Evolutionary conservation across 177 flowering plant genomes (phyloP), one percentile per base, ranked within the genome.

Genomic region (Vitis hybrid): DNA sequence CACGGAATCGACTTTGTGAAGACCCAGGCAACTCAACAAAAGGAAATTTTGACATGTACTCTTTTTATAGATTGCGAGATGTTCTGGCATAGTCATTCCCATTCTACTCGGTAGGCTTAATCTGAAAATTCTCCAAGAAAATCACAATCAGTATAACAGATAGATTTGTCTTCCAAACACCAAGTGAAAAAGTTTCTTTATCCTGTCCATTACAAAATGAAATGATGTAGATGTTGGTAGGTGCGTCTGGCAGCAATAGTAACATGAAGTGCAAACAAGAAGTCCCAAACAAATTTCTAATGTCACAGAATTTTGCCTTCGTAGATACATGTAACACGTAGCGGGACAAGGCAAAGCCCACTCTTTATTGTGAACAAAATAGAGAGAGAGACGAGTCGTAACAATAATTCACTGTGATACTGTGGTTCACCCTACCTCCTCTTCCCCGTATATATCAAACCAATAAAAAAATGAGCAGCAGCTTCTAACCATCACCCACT

Each of bases 311-410:
- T 19, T 67, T 50, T 49, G 69, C 67, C 67, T 67, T 16, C 46
- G 27, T 32, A 60, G 73, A 55, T 52, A 66, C 73, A 51, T 12
- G 7, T 48, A 61, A 35, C 6, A 35, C 4, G 7, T 35, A 35
- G 46, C 46, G 46, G 46, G 46, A 70, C 69, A 63, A 72, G 72
- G 55, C 67, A 62, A 70, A 32, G 55, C 69, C 75, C 54, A 62
- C 69, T 56, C 57, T 81, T 15, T 81, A 81, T 81, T 76, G 70
- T 59, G 61, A 73, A 70, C 72, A 68, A 70, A 76, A 73, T 65
- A 74, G 58, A 73, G 71, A 71, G 72, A 71, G 60, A 66, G 46
- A 64, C 46, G 46, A 35, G 46, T 35, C 1, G 6, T 24, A 24
- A 35, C 46, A 35, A 35, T 35, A 35, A 35, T 35, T 35, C 46